Evolutionary conservation across 2,329 filamentous ascomycete species (phyloP), one percentile per base, ranked within the genome.

Genomic region (Aspergillus eucalypticola): DNA sequence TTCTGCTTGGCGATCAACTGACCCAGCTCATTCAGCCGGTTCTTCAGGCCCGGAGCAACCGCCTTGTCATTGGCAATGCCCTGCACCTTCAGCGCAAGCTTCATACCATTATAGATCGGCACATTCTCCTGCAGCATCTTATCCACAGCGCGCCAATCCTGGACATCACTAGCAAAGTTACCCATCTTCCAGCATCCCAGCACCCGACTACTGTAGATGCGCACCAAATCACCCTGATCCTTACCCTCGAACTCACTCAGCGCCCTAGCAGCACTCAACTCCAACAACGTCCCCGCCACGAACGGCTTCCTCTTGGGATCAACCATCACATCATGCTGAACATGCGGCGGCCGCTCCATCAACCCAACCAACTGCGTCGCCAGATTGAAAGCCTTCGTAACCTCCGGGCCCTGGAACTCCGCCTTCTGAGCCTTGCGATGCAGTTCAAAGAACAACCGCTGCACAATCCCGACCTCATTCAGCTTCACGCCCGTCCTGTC

Each of bases 1-100:
- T 56, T 59, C 32, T 64, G 62, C 10, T 64, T 60, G 13, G 51
- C 81, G 50, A 87, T 79, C 48, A 86, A 81, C 68, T 79, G 82
- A 38, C 81, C 82, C 19, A 91, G 78, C 62, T 84, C 66, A 17
- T 65, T 61, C 29, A 71, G 60, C 6, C 67, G 63, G 7, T 58
- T 60, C 60, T 67, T 67, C 55, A 78, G 60, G 11, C 59, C 54
- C 10, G 63, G 51, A 6, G 63, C 55, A 50, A 79, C 55, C 3
- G 62, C 41, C 57, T 64, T 64, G 51, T 75, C 60, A 39, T 61
- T 46, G 5, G 68, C 60, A 42, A 77, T 60, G 21, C 68, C 68
- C 15, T 75, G 63, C 21, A 81, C 67, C 57, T 71, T 63, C 54
- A 76, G 63, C 3, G 78, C 76, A 54, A 77, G 58, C 48, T 72